These are phyloP conservation scores for Incumbomyces delicatus DNA, from an alignment of 2,329 filamentous ascomycete species.

Conservation along the genomic window DNA sequence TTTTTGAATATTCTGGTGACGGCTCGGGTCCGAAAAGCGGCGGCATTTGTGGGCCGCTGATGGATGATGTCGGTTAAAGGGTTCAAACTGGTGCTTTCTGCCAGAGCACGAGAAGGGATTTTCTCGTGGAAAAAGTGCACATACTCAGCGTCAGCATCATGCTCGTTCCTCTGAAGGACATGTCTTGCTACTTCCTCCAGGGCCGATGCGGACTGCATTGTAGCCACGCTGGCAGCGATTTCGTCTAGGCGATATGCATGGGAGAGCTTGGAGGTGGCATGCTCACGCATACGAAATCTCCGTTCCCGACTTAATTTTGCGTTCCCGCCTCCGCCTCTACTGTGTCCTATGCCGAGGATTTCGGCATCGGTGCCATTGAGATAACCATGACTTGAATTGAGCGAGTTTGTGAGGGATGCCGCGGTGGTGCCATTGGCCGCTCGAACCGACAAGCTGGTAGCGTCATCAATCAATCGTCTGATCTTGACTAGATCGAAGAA, in stretches of 20 bases:
- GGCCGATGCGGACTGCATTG: constrained; percentile 70
- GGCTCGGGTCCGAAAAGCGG: constrained; percentile 62
- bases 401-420: constrained; percentile 49
- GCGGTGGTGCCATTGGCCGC: constrained; percentile 65
- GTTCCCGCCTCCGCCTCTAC: constrained; percentile 42
- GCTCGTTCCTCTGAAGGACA: constrained; percentile 60
- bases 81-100: constrained; percentile 58
- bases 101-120: constrained; percentile 65
- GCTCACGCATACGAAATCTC: constrained; percentile 68
- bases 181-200: constrained; percentile 66
- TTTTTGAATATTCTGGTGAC: constrained; percentile 66
- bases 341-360: constrained; percentile 48
- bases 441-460: constrained; percentile 65
- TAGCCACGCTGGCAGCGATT: constrained; percentile 71
- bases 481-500: constrained; percentile 82
- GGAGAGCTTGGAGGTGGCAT: constrained; percentile 67
- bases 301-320: constrained; percentile 65
- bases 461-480: constrained; percentile 67
- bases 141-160: constrained; percentile 66
- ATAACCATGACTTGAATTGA: constrained; percentile 42
- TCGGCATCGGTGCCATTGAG: constrained; percentile 40
- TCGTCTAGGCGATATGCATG: constrained; percentile 73
- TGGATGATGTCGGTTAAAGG: constrained; percentile 59
- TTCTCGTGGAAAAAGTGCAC: constrained; percentile 93
- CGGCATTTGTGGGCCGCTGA: constrained; percentile 52